Conservation (phyloP, 2,329 filamentous ascomycete genomes). For the Neospermospora avenae region DNA sequence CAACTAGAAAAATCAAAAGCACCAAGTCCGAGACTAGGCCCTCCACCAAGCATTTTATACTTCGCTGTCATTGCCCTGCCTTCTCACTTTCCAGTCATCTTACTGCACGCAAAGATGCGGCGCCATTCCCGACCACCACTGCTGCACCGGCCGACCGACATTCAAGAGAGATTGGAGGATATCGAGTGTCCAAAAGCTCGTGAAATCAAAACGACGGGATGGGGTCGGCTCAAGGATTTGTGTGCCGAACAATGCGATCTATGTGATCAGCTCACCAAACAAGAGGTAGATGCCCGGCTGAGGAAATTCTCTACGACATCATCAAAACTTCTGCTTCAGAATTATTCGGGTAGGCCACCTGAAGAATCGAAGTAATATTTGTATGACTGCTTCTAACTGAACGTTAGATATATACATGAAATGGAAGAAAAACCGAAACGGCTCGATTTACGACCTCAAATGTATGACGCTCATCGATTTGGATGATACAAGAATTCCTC, state of each 20-base stretch:
- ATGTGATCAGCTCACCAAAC: neutral
- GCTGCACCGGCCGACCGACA: neutral
- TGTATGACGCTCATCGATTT: neutral
- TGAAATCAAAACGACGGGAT: neutral
- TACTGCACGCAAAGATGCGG: neutral
- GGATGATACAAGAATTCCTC: neutral
- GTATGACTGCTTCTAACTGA: neutral
- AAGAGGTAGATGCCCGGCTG: neutral
- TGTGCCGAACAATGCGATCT: neutral
- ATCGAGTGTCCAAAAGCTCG: neutral
- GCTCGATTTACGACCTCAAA: neutral
- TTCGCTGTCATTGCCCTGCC: too few relatives aligned
- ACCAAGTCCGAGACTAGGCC: too few relatives aligned
- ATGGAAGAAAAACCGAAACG: neutral
- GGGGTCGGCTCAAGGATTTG: neutral
- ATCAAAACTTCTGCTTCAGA: neutral
- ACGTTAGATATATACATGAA: neutral
- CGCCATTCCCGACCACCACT: too few relatives aligned
- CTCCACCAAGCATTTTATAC: too few relatives aligned
- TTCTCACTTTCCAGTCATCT: too few relatives aligned
- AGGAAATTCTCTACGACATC: neutral
- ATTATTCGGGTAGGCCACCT: too few relatives aligned
- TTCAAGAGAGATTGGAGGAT: neutral
- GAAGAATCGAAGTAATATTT: neutral
- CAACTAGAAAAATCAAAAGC: too few relatives aligned